Conservation (phyloP, 129 eudicot species). For the Kitagawia praeruptora region DNA sequence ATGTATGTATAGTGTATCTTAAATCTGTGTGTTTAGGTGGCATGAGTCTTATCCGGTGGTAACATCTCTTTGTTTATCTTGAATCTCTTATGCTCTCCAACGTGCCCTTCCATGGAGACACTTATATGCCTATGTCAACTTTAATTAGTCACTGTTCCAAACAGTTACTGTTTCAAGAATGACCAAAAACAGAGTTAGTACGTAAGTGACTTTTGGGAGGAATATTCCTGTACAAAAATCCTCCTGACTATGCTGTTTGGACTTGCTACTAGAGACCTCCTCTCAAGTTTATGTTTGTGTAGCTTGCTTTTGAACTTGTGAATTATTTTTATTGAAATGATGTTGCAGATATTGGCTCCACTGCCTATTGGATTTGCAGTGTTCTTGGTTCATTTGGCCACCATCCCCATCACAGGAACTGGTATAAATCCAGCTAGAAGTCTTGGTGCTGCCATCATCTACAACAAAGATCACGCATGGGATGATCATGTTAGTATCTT, state of each 20-base stretch:
- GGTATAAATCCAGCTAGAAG: constrained; percentile 12
- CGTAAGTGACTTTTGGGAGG: background rate
- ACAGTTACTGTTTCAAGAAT: background rate
- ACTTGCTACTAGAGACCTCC: background rate
- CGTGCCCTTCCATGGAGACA: background rate
- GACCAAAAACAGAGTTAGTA: background rate
- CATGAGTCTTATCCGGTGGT: background rate
- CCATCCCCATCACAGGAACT: constrained; percentile 15
- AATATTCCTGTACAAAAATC: background rate
- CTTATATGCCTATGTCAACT: background rate
- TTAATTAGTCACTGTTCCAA: background rate
- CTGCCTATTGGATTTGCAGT: constrained; percentile 7
- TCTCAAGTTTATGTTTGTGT: background rate
- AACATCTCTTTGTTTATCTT: background rate
- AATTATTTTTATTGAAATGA: background rate
- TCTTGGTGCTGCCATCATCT: constrained; percentile 12
- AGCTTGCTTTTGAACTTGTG: background rate
- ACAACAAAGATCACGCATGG: constrained; percentile 11
- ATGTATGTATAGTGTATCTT: background rate
- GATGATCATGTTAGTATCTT: constrained; percentile 4
- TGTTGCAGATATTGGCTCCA: constrained; percentile 13
- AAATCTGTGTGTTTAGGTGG: background rate
- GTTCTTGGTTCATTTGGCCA: constrained; percentile 12
- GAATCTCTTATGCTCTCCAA: background rate
- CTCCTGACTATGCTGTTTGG: background rate